phyloP scores from a whole-genome alignment of 176 grass and related monocot species.

The Carex pumila region DNA sequence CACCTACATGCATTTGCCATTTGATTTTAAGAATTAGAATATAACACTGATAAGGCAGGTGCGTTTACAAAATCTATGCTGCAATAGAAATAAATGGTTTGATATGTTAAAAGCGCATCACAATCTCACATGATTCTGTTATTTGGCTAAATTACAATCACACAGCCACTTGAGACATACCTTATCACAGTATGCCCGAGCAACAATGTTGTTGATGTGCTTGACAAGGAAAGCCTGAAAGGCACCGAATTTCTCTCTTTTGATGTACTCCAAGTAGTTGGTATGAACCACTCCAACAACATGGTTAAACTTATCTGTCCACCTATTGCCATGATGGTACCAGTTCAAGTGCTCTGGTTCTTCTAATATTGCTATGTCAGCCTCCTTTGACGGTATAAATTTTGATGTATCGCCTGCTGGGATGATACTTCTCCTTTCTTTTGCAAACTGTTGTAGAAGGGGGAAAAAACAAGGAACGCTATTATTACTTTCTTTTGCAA shows the following conservation, averaged over 20 bases:
- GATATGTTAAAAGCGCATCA: background rate
- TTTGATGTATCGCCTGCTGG: conserved; percentile 84
- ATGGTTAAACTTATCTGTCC: conserved; percentile 94
- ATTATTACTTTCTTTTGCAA: background rate
- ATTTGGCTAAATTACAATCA: background rate
- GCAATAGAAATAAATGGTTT: background rate
- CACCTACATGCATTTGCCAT: conserved; percentile 33
- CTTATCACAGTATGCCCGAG: conserved; percentile 82
- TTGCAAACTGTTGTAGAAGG: conserved; percentile 49
- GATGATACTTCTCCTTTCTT: conserved; percentile 92
- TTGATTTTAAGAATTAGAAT: background rate
- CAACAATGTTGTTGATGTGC: conserved; percentile 81
- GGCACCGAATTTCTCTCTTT: conserved; percentile 84
- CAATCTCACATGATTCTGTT: background rate
- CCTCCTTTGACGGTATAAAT: conserved; percentile 72
- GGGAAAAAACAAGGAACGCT: background rate
- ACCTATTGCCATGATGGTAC: conserved; percentile 95
- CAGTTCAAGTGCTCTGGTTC: conserved; percentile 94
- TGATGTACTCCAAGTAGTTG: conserved; percentile 93
- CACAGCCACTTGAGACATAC: conserved; percentile 20
- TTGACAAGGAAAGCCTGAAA: conserved; percentile 90
- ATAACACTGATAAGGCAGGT: background rate
- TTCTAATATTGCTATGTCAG: conserved; percentile 91
- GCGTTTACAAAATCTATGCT: background rate
- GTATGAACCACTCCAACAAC: conserved; percentile 92